phyloP scores from a whole-genome alignment of 805 yeast species.

The Wickerhamiella brachini region DNA sequence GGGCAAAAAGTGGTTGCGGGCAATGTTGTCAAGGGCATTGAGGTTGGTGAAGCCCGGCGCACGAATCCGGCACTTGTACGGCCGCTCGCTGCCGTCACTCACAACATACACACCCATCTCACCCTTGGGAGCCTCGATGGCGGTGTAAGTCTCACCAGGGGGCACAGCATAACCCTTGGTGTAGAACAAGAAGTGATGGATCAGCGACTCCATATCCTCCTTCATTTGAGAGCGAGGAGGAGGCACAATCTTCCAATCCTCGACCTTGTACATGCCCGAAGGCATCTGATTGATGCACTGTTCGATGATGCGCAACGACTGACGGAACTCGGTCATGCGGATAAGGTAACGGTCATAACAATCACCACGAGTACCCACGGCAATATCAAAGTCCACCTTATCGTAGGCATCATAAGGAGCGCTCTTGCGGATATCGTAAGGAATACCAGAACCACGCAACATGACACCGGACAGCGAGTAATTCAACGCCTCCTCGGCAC shows the following conservation, averaged over 20 bases:
- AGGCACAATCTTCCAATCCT: slow-evolving; percentile 72
- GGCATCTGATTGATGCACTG: slow-evolving; percentile 89
- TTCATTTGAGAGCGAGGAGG: slow-evolving; percentile 76
- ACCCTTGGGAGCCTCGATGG: slow-evolving; percentile 90
- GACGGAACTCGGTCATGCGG: slow-evolving; percentile 88
- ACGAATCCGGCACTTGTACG: slow-evolving; percentile 83
- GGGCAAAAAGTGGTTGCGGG: slow-evolving; percentile 77
- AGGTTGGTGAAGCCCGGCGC: slow-evolving; percentile 91
- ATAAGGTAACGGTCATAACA: slow-evolving; percentile 80
- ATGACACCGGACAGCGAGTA: slow-evolving; percentile 73
- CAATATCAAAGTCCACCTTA: slow-evolving; percentile 69
- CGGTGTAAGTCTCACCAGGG: slow-evolving; percentile 81
- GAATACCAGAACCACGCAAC: slow-evolving; percentile 85
- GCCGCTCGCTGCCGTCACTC: slow-evolving; percentile 80
- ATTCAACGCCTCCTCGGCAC: slow-evolving; percentile 79
- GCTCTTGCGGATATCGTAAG: slow-evolving; percentile 72
- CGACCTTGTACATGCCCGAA: slow-evolving; percentile 81
- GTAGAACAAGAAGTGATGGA: slow-evolving; percentile 77
- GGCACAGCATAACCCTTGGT: slow-evolving; percentile 85
- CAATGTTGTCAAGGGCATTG: slow-evolving; percentile 75
- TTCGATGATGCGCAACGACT: slow-evolving; percentile 74
- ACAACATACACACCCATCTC: slow-evolving; percentile 87
- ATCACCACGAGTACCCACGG: slow-evolving; percentile 80
- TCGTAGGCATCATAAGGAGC: slow-evolving; percentile 88
- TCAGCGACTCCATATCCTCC: slow-evolving; percentile 84